Evolutionary conservation across 495 filamentous ascomycete species (phyloP), one percentile per base, ranked within the genome.

Genomic region (Corynascus novoguineensis): DNA sequence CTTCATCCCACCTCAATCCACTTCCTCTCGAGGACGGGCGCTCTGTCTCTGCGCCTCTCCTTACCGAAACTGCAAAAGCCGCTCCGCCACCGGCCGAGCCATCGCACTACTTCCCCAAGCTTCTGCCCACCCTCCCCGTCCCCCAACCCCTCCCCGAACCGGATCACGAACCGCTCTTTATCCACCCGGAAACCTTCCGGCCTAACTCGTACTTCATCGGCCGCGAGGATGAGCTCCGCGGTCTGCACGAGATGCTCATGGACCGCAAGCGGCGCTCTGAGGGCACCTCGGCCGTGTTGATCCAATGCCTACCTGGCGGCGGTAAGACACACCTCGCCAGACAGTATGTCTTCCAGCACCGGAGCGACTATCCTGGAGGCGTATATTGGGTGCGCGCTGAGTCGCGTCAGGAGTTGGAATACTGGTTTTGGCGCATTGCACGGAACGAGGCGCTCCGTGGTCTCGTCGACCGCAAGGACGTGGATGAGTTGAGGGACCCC

Each of bases 281-380:
- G 55, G 81, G 85, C 8, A 83, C 85, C 3, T 83, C 81, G 46
- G 85, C 82, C 14, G 86, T 90, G 5, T 71, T 90, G 8, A 80
- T 93, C 34, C 81, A 83, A 59, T 85, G 85, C 44, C 80, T 88
- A 29, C 83, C 88, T n/a, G 89, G 89, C 14, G 82, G 82, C 1
- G 89, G 89, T 21, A 93, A 93, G 69, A 87, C 87, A 0, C 88
- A 92, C 66, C 72, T 92, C n/a, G 87, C 87, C 32, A 78, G 89
- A 7, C 80, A 93, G 68, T 93, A 92, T 61, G 86, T 91, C 49
- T 89, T 87, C 52, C 72, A 76, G 24, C 81, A 88, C 55, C 78
- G 76, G 19, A 76, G 79, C 10, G 76, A 83, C 61, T 93, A 85
- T 60, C 80, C 79, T 0, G 89, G 87, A 2, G 89, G 89, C 6